Conservation (phyloP, 495 filamentous ascomycete species). For the Neurospora terricola region DNA sequence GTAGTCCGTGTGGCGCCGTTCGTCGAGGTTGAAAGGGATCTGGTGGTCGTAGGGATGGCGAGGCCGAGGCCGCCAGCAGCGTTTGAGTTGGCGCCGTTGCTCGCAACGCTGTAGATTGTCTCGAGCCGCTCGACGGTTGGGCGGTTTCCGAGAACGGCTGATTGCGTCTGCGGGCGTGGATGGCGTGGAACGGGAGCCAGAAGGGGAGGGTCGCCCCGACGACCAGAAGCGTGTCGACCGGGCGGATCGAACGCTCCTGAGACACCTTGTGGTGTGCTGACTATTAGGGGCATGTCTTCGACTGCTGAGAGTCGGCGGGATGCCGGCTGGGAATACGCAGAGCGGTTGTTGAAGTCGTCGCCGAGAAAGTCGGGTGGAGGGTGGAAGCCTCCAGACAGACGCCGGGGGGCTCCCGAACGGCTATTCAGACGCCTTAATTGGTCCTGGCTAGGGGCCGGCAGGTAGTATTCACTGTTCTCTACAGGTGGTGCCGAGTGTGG, state of each 20-base stretch:
- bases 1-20: conserved; percentile 16
- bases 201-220: conserved; percentile 24
- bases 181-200: conserved; percentile 33
- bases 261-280: conserved; percentile 38
- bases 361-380: conserved; percentile 22
- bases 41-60: neutral
- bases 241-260: conserved; percentile 32
- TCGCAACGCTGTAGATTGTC: conserved; percentile 73
- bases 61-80: conserved; percentile 36
- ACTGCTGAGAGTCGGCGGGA: conserved; percentile 3
- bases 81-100: conserved; percentile 58
- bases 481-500: conserved; percentile 33
- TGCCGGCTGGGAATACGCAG: conserved; percentile 11
- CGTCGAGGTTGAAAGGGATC: conserved; percentile 22
- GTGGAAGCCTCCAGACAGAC: conserved; percentile 24
- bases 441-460: conserved; percentile 20
- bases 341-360: conserved; percentile 4
- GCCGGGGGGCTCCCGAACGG: conserved; percentile 11
- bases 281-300: conserved; percentile 37
- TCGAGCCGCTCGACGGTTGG: conserved; percentile 56
- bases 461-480: conserved; percentile 19
- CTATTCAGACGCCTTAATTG: conserved; percentile 18
- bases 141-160: conserved; percentile 23
- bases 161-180: conserved; percentile 27
- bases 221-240: conserved; percentile 16